Conservation (phyloP, 2,329 filamentous ascomycete species). For the Exophiala dermatitidis region DNA sequence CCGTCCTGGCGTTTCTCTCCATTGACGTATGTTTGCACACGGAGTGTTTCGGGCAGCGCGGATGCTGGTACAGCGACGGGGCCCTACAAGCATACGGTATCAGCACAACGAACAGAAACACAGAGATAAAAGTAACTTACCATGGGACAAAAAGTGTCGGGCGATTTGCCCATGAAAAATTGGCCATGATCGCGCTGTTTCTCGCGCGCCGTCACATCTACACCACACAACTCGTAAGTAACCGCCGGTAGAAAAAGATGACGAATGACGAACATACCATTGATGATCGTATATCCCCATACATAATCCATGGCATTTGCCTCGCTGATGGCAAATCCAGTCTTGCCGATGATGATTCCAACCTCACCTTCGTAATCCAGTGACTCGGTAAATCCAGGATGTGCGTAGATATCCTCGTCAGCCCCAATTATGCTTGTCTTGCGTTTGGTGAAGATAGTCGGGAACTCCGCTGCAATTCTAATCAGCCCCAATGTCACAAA, state of each 20-base stretch:
- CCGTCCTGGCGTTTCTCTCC: constrained; percentile 46
- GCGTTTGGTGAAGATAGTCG: constrained; percentile 23
- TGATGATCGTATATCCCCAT: constrained; percentile 52
- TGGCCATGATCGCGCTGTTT: constrained; percentile 53
- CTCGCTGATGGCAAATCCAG: constrained; percentile 40
- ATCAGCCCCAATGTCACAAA: too few relatives aligned
- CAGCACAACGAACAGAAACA: constrained; percentile 41
- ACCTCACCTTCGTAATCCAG: constrained; percentile 53
- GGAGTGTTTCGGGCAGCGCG: constrained; percentile 38
- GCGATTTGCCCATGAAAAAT: constrained; percentile 59
- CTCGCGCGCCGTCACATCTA: constrained; percentile 48
- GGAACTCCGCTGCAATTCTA: constrained; percentile 29
- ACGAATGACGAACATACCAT: constrained; percentile 25
- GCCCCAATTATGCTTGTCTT: constrained; percentile 46
- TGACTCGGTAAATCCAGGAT: constrained; percentile 43
- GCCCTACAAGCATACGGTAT: constrained; percentile 62
- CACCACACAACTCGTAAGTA: too few relatives aligned
- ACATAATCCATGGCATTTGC: constrained; percentile 45
- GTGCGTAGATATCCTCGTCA: constrained; percentile 40
- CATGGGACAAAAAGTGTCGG: too few relatives aligned
- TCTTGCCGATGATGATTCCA: constrained; percentile 49
- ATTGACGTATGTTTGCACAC: constrained; percentile 44
- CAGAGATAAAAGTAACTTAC: too few relatives aligned
- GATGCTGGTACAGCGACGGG: constrained; percentile 46
- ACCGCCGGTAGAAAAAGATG: too few relatives aligned